phyloP scores from a whole-genome alignment of 352 stramenopile genomes.

The Globisporangium emineosum region DNA sequence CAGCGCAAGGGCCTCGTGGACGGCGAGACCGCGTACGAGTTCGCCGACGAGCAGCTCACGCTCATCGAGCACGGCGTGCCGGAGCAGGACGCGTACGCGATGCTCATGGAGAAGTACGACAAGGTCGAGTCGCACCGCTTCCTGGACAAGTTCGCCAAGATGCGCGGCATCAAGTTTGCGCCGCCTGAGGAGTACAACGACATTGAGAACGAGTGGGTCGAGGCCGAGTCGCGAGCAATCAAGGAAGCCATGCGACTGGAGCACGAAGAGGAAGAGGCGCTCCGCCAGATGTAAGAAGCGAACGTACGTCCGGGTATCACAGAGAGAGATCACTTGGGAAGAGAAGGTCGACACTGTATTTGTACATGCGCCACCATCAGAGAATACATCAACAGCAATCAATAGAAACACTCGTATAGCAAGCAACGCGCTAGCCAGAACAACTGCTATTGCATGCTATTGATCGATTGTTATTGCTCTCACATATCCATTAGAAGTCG shows the following conservation, averaged over 20 bases:
- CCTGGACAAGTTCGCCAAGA: slow-evolving; percentile 77
- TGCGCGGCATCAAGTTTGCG: slow-evolving; percentile 77
- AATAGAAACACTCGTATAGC: slow-evolving; percentile 11
- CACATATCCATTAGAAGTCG: not conserved
- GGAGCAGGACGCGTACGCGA: slow-evolving; percentile 75
- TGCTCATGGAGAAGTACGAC: slow-evolving; percentile 85
- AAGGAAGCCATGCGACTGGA: slow-evolving; percentile 86
- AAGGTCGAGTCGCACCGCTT: slow-evolving; percentile 79
- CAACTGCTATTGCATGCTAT: not conserved
- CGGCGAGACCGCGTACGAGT: slow-evolving; percentile 82
- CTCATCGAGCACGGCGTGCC: slow-evolving; percentile 80
- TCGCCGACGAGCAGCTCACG: slow-evolving; percentile 83
- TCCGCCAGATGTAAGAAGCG: slow-evolving; percentile 49
- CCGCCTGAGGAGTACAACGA: slow-evolving; percentile 78
- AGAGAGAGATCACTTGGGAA: not conserved
- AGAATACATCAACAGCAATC: not conserved
- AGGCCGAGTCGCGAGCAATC: slow-evolving; percentile 71
- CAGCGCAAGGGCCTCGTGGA: slow-evolving; percentile 64
- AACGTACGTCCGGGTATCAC: not conserved
- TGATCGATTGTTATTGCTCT: no score
- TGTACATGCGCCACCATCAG: not conserved
- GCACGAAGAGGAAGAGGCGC: slow-evolving; percentile 74
- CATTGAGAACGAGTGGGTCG: slow-evolving; percentile 79
- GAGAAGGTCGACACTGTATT: not conserved
- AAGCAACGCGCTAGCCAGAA: not conserved